phyloP scores from a whole-genome alignment of 192 early-diverging fungal genomes.

The Cetraspora pellucida region DNA sequence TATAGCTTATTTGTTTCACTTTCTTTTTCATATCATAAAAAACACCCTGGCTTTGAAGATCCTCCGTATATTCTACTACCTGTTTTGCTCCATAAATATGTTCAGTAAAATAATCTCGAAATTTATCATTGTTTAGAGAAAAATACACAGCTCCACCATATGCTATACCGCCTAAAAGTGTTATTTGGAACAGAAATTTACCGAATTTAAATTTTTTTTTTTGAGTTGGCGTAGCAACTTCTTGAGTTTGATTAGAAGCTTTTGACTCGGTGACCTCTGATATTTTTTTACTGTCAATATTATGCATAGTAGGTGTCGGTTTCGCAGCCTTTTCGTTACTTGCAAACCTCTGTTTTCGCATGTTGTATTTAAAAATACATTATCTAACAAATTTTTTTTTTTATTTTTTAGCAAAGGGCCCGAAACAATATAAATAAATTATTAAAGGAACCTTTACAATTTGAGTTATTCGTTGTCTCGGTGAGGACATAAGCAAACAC shows the following conservation, averaged over 20 bases:
- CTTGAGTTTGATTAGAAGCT: not conserved
- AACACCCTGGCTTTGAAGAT: slow-evolving; percentile 53
- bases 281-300: not conserved
- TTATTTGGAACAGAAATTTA: slow-evolving; percentile 19
- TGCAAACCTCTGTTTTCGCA: slow-evolving; percentile 4
- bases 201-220: slow-evolving; percentile 19
- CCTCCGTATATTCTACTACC: slow-evolving; percentile 54
- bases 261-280: not conserved
- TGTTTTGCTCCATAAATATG: slow-evolving; percentile 60
- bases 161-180: slow-evolving; percentile 39
- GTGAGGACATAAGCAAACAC: not conserved
- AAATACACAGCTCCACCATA: slow-evolving; percentile 60
- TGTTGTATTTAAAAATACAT: not conserved
- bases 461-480: not conserved
- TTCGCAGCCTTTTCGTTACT: slow-evolving; percentile 1
- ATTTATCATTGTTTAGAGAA: slow-evolving; percentile 54
- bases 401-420: not conserved
- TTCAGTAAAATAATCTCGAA: slow-evolving; percentile 59
- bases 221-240: not conserved
- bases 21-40: slow-evolving; percentile 11
- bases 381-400: not conserved
- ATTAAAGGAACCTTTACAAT: not conserved
- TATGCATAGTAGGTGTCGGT: not conserved
- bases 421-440: slow-evolving; percentile 2
- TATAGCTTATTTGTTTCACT: not conserved